Evolutionary conservation across 2,329 filamentous ascomycete species (phyloP).

Genomic region (Trichoderma breve): DNA sequence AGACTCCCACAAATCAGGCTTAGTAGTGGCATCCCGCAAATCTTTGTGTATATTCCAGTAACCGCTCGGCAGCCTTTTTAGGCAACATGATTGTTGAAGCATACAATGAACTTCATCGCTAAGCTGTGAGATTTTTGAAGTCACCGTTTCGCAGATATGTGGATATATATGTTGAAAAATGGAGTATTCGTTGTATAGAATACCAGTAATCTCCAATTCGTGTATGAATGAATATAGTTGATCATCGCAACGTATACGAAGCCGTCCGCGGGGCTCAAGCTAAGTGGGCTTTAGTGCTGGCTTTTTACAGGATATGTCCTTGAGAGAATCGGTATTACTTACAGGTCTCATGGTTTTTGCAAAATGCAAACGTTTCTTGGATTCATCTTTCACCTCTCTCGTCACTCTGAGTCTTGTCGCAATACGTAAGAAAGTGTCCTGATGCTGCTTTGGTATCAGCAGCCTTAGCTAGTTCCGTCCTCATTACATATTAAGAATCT

Average conservation of each 20-base stretch:
- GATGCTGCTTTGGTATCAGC: neutral
- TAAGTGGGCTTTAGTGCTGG: neutral
- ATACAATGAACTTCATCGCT: neutral
- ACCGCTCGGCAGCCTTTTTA: neutral
- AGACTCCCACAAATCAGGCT: neutral
- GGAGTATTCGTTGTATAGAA: neutral
- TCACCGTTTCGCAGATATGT: neutral
- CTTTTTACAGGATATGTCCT: neutral
- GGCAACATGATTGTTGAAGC: neutral
- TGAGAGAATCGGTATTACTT: neutral
- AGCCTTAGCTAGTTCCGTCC: neutral
- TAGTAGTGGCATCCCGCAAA: neutral
- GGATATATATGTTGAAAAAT: neutral
- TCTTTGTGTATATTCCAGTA: neutral
- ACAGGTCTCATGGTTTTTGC: neutral
- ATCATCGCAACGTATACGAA: neutral
- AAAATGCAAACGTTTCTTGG: neutral
- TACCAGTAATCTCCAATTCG: neutral
- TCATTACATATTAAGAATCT: neutral
- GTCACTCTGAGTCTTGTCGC: neutral
- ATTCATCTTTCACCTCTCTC: neutral
- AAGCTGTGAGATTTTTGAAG: neutral
- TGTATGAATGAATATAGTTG: neutral
- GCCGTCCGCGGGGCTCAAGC: neutral
- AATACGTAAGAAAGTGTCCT: neutral